phyloP scores from a whole-genome alignment of 148 eudicot genomes.

The Rhododendron ovatum region DNA sequence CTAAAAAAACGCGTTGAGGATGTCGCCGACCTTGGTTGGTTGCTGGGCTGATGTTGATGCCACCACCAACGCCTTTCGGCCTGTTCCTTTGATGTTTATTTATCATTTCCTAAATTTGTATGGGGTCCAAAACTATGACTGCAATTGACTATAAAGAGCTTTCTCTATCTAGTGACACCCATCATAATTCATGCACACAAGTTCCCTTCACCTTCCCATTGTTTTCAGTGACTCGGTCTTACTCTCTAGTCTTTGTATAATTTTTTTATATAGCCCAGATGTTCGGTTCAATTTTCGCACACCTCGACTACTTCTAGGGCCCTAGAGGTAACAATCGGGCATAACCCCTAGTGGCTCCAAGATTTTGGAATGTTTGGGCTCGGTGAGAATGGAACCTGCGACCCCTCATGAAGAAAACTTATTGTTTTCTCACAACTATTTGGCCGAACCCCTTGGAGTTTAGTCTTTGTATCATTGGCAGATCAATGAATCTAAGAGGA shows the following conservation, averaged over 20 bases:
- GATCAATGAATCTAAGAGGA: background rate
- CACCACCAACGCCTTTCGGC: background rate
- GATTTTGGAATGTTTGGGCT: too few relatives aligned
- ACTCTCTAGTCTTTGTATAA: background rate
- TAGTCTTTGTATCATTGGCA: background rate
- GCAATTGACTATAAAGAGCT: background rate
- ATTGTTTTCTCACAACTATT: too few relatives aligned
- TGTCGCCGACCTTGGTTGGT: background rate
- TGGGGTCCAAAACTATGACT: background rate
- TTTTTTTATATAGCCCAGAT: too few relatives aligned
- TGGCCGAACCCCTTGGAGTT: too few relatives aligned
- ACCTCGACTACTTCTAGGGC: too few relatives aligned
- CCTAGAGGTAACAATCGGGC: too few relatives aligned
- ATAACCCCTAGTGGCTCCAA: too few relatives aligned
- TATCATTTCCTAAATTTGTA: background rate
- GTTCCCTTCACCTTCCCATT: background rate
- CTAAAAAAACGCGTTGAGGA: background rate
- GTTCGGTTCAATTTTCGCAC: too few relatives aligned
- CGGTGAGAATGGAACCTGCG: too few relatives aligned
- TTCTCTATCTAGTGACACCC: background rate
- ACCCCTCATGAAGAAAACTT: too few relatives aligned
- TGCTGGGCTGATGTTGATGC: background rate
- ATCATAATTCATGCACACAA: background rate
- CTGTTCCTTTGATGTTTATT: background rate
- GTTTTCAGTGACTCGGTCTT: background rate